phyloP scores from a whole-genome alignment of 352 stramenopile genomes.

The Phytopythium litorale region DNA sequence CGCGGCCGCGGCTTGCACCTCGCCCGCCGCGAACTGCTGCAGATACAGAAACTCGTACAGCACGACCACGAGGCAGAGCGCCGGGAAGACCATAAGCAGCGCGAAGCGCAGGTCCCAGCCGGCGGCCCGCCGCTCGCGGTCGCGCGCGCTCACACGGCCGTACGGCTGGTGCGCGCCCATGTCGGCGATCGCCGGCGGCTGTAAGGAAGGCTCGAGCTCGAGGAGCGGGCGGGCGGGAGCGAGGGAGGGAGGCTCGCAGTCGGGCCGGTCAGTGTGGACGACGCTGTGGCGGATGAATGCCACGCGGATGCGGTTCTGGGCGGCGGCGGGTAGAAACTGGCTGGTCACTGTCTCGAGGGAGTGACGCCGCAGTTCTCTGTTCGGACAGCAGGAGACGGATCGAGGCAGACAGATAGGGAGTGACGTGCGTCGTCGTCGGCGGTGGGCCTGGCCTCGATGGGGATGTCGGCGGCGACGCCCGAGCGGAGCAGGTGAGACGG shows the following conservation, averaged over 20 bases:
- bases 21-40: slow-evolving; percentile 55
- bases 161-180: slow-evolving; percentile 38
- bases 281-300: neutral
- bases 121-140: slow-evolving; percentile 30
- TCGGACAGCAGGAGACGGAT: no score
- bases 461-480: no score
- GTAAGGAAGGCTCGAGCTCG: neutral
- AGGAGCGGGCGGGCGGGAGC: neutral
- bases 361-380: neutral
- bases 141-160: slow-evolving; percentile 53
- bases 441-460: no score
- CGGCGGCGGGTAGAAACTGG: neutral
- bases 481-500: no score
- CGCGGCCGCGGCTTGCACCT: slow-evolving; percentile 19
- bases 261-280: no score
- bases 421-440: no score
- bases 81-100: slow-evolving; percentile 63
- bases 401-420: no score
- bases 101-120: slow-evolving; percentile 52
- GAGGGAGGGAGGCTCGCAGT: neutral
- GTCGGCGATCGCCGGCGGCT: neutral
- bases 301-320: neutral
- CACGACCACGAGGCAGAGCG: slow-evolving; percentile 67
- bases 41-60: slow-evolving; percentile 81
- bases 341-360: neutral